Base-by-base conservation (phyloP, 495 filamentous ascomycete species). In the Neurospora discreta region DNA sequence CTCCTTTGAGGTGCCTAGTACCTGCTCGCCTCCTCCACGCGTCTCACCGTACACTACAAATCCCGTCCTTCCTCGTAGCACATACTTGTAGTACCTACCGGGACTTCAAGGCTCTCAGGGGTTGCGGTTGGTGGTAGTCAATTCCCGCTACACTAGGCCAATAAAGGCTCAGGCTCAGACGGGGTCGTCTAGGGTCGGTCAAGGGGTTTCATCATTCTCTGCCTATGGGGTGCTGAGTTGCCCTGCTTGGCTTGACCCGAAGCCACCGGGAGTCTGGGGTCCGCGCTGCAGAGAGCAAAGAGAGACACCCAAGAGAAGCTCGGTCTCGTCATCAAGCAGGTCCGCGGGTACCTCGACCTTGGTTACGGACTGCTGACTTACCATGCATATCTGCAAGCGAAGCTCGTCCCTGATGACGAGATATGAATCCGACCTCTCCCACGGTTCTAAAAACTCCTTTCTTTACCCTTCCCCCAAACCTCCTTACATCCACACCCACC, bases 401-500 rank as follows among this genome's bases (percentile, higher is more conserved):
- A 71, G 69, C 73, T 74, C 60, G 65, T 65, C 73, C 75, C 72
- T 71, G 70, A 70, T 74, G 71, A 69, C 71, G 73, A 74, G 73
- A 76, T 80, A 80, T 80, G 77, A 80, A 78, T 74, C 74, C 73
- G 74, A 74, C 75, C 46, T 74, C 71, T 77, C 73, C 78, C 76
- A 77, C 76, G 68, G 75, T 70, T 74, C 74, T 73, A 74, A 75
- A 75, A 44, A 41, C 73, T 72, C 70, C 71, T 71, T 71, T 69
- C 77, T 43, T 73, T 44, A 42, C 74, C 69, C 70, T 71, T 33
- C 69, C 72, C 67, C 67, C 71, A 39, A 69, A 43, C 43, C n/a
- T 52, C 43, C 70, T 65, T 52, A 71, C 43, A 38, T 26, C 39
- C 36, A n/a, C 46, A 68, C 16, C 52, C 40, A 30, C n/a, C 18